Evolutionary conservation across 352 stramenopile species (phyloP).

Genomic region (Hyaloperonospora brassicae): DNA sequence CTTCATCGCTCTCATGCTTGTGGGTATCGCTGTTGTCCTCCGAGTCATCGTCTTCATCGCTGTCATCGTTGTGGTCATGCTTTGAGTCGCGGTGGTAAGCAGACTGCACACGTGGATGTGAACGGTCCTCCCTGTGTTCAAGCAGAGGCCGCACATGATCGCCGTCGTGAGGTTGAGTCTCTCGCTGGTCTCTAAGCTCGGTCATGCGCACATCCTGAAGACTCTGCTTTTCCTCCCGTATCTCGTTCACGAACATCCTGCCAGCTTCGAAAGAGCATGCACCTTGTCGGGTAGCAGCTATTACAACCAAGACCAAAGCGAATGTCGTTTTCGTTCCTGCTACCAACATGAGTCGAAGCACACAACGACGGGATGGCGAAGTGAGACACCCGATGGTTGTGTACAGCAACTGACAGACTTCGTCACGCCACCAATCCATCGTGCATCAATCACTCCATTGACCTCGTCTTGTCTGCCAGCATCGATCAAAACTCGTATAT

Average conservation of each 20-base stretch:
- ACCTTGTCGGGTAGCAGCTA: conserved; percentile 1
- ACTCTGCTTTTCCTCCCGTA: conserved; percentile 1
- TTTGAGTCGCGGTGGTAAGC: not conserved
- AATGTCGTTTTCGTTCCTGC: conserved; percentile 3
- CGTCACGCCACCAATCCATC: conserved; percentile 3
- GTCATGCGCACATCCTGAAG: not conserved
- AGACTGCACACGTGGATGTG: no score
- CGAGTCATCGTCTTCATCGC: not conserved
- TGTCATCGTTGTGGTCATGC: not conserved
- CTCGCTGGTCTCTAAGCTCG: no score
- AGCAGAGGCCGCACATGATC: not conserved
- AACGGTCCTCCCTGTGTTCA: no score
- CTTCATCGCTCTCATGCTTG: conserved; percentile 1
- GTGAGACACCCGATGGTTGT: not conserved
- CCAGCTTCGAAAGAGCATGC: not conserved
- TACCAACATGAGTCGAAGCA: conserved; percentile 13
- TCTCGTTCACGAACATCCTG: not conserved
- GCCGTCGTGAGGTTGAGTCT: not conserved
- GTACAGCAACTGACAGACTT: not conserved
- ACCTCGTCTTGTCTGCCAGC: conserved; percentile 3
- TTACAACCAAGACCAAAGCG: conserved; percentile 2
- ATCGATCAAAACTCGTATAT: conserved; percentile 18
- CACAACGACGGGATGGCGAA: conserved; percentile 4
- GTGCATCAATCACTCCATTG: conserved; percentile 14
- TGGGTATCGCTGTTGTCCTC: not conserved